Base-by-base conservation (phyloP, 192 early-diverging fungal genomes). In the Linnemannia hyalina region DNA sequence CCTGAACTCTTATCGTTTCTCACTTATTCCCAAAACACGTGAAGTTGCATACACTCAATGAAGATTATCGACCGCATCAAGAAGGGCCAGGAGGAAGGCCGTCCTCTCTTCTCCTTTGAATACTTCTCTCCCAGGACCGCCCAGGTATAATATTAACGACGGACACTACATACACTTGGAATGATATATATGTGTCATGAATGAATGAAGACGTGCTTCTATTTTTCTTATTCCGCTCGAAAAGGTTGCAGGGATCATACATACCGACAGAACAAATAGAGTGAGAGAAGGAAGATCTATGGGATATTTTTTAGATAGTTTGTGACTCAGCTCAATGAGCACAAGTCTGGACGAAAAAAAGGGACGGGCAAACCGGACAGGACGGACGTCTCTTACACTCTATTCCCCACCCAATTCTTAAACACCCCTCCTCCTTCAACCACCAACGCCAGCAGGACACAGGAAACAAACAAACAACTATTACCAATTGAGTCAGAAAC, bases 101-200 rank as follows among this genome's bases (percentile, higher is more conserved):
- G 93, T 70, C 91, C 91, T 46, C 93, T 91, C 74, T 96, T 94
- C 94, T 98, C 97, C 44, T 99, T 99, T 88, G 98, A 99, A 90
- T 99, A 96, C 91, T 99, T 98, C 76, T 97, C 98, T 69, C 98
- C 98, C 83, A 99, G 97, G 89, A 99, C 98, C 44, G 92, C 93
- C 68, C 93, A 94, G 83, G 91, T 90, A 90, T 42, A 65, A 60
- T 26, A 60, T 60, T 29, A 65, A 65, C 60, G 11, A 35, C 10
- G 29, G 32, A 42, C 4, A 29, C 6, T 40, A 42, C 18, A 71
- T 71, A 38, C 40, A 16, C 20, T 38, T 71, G 22, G 70, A 38
- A 42, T 38, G 38, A 41, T 41, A 71, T 71, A 16, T 71, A 15
- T 65, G 26, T 65, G 29, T 29, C 26, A 52, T 52, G 49, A 52